These are phyloP conservation scores for Panaeolus papilionaceus DNA, from an alignment of 768 basidiomycete genomes.

Conservation along the genomic window DNA sequence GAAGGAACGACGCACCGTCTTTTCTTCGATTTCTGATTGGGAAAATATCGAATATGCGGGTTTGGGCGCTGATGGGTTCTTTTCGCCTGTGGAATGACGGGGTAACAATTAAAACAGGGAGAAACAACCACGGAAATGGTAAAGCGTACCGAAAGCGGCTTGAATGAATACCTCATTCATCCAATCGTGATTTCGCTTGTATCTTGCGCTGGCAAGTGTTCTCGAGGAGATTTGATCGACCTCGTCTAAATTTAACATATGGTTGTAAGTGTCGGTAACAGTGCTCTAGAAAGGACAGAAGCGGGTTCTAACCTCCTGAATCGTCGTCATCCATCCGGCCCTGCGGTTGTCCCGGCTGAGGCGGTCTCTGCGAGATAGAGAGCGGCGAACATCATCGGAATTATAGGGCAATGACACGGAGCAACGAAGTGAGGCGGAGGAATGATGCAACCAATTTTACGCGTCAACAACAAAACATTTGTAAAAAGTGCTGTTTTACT, in stretches of 20 bases:
- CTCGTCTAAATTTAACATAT: conserved; percentile 50
- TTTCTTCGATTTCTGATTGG: conserved; percentile 59
- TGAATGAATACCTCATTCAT: conserved; percentile 85
- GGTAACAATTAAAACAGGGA: background rate
- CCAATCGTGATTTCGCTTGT: conserved; percentile 81
- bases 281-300: background rate
- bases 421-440: background rate
- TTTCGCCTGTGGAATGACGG: conserved; percentile 33
- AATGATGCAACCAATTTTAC: background rate
- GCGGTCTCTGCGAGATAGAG: background rate
- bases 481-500: conserved; percentile 23
- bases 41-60: conserved; percentile 68
- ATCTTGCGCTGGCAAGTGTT: conserved; percentile 73
- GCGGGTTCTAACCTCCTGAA: conserved; percentile 58
- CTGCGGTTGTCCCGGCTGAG: conserved; percentile 39
- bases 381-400: background rate
- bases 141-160: conserved; percentile 65
- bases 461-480: background rate
- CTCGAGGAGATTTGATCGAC: conserved; percentile 75
- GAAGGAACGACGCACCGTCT: conserved; percentile 48
- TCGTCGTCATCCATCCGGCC: conserved; percentile 60
- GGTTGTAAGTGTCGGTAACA: conserved; percentile 8
- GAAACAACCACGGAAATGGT: background rate
- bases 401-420: background rate
- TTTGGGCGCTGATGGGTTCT: conserved; percentile 46